Conservation (phyloP, 2,329 filamentous ascomycete species). For the Fusarium torreyae region DNA sequence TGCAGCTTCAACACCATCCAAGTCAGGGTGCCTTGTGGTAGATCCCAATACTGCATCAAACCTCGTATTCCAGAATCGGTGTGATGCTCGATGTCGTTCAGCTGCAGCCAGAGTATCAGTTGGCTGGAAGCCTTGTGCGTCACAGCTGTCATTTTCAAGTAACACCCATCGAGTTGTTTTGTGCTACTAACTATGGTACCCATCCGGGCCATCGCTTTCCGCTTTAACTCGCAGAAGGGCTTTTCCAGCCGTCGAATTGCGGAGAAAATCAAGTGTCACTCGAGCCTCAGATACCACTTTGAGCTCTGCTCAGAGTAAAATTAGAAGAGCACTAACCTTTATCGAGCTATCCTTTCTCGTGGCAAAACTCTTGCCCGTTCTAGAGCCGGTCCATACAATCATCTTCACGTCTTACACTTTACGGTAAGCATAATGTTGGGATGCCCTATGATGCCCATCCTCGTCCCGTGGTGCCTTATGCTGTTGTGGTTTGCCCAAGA, state of each 20-base stretch:
- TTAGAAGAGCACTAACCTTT: conserved; percentile 25
- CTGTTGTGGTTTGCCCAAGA: conserved; percentile 14
- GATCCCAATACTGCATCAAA: conserved; percentile 26
- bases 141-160: conserved; percentile 19
- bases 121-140: conserved; percentile 31
- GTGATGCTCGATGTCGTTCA: conserved; percentile 32
- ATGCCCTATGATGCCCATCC: conserved; percentile 15
- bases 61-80: conserved; percentile 40
- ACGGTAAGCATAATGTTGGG: conserved; percentile 32
- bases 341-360: neutral
- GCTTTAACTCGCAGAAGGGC: conserved; percentile 6
- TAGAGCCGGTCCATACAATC: neutral
- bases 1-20: conserved; percentile 26
- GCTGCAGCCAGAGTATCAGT: conserved; percentile 21
- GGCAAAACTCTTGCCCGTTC: neutral
- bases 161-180: conserved; percentile 1
- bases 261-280: conserved; percentile 30
- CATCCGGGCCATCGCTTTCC: conserved; percentile 18
- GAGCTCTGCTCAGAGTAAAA: conserved; percentile 12
- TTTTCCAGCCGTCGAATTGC: conserved; percentile 22
- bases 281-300: conserved; percentile 2
- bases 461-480: conserved; percentile 11
- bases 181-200: conserved; percentile 7
- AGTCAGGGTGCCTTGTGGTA: neutral
- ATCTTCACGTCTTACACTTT: conserved; percentile 9